Conservation (phyloP, 1,284 basidiomycete species). For the Moniliella sp. region DNA sequence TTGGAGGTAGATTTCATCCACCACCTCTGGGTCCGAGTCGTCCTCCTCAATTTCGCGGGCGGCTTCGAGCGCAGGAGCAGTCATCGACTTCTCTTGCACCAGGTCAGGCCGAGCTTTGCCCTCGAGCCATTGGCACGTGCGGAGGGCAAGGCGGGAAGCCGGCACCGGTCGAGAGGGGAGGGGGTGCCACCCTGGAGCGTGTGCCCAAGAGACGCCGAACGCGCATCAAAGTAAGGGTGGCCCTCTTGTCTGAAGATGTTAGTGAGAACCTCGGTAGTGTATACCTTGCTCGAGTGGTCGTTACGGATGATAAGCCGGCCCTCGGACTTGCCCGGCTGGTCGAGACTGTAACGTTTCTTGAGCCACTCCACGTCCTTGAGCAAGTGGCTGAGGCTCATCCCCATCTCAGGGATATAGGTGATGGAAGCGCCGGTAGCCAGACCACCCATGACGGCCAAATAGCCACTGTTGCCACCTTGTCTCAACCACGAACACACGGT, state of each 20-base stretch:
- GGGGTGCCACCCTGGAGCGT: conserved; percentile 85
- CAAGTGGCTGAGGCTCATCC: conserved; percentile 60
- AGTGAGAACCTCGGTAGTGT: conserved; percentile 73
- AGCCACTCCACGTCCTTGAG: conserved; percentile 71
- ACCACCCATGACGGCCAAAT: conserved; percentile 80
- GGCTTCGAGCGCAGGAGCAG: conserved; percentile 42
- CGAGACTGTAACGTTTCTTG: conserved; percentile 61
- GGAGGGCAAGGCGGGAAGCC: conserved; percentile 66
- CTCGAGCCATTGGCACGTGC: conserved; percentile 85
- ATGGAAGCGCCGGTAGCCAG: conserved; percentile 76
- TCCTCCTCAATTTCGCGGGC: too few species aligned
- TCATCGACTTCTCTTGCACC: too few species aligned
- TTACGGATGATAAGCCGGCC: conserved; percentile 63
- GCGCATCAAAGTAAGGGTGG: conserved; percentile 67
- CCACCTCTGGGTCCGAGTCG: too few species aligned
- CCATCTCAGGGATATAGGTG: conserved; percentile 80
- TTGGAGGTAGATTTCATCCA: too few species aligned
- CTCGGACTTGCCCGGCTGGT: conserved; percentile 68
- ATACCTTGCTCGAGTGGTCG: conserved; percentile 65
- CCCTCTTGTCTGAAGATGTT: conserved; percentile 89
- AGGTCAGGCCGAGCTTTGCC: too few species aligned
- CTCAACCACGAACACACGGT: conserved; percentile 89
- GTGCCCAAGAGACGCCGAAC: conserved; percentile 78
- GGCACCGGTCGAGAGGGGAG: conserved; percentile 73
- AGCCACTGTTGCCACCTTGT: conserved; percentile 92